Evolutionary conservation across 352 stramenopile genomes (phyloP), one percentile per base, ranked within the genome.

Genomic region (Globisporangium polare): DNA sequence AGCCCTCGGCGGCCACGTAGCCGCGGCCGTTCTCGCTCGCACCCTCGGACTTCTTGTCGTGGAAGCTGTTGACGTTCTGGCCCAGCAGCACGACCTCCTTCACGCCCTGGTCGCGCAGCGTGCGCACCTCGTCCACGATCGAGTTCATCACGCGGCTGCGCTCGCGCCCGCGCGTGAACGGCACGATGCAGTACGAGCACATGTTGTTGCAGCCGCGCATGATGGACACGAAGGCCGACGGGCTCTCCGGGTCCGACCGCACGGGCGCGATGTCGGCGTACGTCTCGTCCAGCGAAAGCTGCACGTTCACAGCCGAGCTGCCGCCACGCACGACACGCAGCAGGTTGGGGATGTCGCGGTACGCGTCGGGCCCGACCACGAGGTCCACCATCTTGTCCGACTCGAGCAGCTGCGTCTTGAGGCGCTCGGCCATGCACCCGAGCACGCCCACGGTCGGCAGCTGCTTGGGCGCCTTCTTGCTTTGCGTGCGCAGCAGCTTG

Each of bases 141-240:
- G 86, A 98, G 18, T 74, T 60, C 20, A 99, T 83, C 42, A 92
- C 83, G 24, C 85, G 85, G 61, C 83, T 92, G 50, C 97, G 88
- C 77, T 99, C 97, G 56, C 97, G 82, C 2, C 98, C 98, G 39
- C 97, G 82, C 13, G 97, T 99, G 74, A 99, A 99, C 0, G 98
- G 98, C 60, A 99, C 98, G 58, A 99, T 98, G 78, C 98, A 99
- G 81, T 99, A 99, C 17, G 88, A 98, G 78, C 97, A 99, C 89
- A 99, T 99, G 75, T 99, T 99, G 75, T 99, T 99, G 78, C 98
- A 99, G 61, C 98, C 98, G 50, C 97, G 82, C 96, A 99, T 99
- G 70, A 99, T 99, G 13, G 90, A 98, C 15, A 99, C 90, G 73
- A 99, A 99, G 6, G 97, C 95, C 43, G 97, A 91, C 24, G 91